Evolutionary conservation across 2,329 filamentous ascomycete genomes (phyloP).

Genomic region (Pestalotiopsis sp.): DNA sequence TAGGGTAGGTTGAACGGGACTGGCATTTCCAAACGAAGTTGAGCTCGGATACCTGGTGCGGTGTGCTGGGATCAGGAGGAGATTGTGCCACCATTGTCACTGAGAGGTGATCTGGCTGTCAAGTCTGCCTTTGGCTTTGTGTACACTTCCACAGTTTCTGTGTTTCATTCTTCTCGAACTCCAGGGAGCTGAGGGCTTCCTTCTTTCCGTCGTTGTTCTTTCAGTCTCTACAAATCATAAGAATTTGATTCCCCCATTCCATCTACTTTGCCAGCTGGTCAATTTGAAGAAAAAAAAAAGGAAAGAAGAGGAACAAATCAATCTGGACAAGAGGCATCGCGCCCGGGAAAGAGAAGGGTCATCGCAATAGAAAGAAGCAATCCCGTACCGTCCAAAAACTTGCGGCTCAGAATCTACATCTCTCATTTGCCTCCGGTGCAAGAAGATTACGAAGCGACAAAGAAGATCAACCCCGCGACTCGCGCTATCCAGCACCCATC

Average conservation of each 20-base stretch:
- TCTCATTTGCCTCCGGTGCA: background rate
- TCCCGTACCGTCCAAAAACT: slow-evolving; percentile 3
- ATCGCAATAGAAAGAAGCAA: slow-evolving; percentile 15
- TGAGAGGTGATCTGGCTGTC: slow-evolving; percentile 29
- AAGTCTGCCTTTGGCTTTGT: slow-evolving; percentile 33
- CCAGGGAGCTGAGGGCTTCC: slow-evolving; percentile 21
- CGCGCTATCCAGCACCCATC: background rate
- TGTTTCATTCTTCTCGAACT: slow-evolving; percentile 24
- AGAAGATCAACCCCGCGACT: background rate
- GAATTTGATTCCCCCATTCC: slow-evolving; percentile 34
- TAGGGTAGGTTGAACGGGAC: slow-evolving; percentile 12
- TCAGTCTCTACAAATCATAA: slow-evolving; percentile 33
- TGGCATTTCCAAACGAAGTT: slow-evolving; percentile 6
- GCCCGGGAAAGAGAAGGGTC: background rate
- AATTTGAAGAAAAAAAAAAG: slow-evolving; percentile 27
- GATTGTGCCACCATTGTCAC: slow-evolving; percentile 25
- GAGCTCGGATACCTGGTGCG: slow-evolving; percentile 7
- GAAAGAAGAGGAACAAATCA: slow-evolving; percentile 14
- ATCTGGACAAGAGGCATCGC: background rate
- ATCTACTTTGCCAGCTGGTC: slow-evolving; percentile 32
- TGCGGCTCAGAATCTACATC: slow-evolving; percentile 3
- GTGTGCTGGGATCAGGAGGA: slow-evolving; percentile 15
- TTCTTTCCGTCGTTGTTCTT: slow-evolving; percentile 26
- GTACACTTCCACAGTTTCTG: slow-evolving; percentile 27
- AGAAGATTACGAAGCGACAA: background rate